Evolutionary conservation across 495 filamentous ascomycete genomes (phyloP), one percentile per base, ranked within the genome.

Genomic region (Cetradonia linearis): DNA sequence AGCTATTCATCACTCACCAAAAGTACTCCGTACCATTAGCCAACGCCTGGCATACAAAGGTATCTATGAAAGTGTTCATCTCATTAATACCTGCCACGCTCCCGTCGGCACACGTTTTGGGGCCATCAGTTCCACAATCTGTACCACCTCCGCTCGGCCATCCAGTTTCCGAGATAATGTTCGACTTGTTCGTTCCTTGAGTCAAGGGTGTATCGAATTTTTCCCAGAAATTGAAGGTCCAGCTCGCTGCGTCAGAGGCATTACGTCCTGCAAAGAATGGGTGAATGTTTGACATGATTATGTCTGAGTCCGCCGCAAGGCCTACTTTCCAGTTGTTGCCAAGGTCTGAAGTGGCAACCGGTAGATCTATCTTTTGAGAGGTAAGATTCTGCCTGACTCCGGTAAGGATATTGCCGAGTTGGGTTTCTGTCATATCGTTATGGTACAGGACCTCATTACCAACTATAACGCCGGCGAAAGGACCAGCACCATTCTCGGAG

Each of bases 211-310:
- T 82, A 66, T 93, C 77, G 56, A 88, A 74, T 0, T 56, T 61
- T 50, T 81, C 69, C 85, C 90, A 98, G 72, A 96, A 96, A 59
- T 72, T 67, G 78, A 77, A 87, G 5, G 91, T 95, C 93, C 93
- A 98, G 28, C 74, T 73, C 10, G 91, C 83, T 0, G 91, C 92
- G 23, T 76, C 67, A 25, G 81, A 75, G 16, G 80, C 84, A 16
- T 77, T 74, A 47, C 88, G 83, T 56, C 93, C 93, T 5, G 83
- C 89, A 66, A 98, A 98, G 78, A 98, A 97, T 2, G 93, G 93
- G 71, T 98, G 93, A 37, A 97, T 85, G 69, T 98, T 98, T 23
- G 89, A 87, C 92, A 97, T 97, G 68, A 96, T 83, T 62, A 88
- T 80, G 65, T 97, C 93, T 46, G 89, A 85, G 50, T 81, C 75